Evolutionary conservation across 2,329 filamentous ascomycete species (phyloP).

Genomic region (Penicillium sp.): DNA sequence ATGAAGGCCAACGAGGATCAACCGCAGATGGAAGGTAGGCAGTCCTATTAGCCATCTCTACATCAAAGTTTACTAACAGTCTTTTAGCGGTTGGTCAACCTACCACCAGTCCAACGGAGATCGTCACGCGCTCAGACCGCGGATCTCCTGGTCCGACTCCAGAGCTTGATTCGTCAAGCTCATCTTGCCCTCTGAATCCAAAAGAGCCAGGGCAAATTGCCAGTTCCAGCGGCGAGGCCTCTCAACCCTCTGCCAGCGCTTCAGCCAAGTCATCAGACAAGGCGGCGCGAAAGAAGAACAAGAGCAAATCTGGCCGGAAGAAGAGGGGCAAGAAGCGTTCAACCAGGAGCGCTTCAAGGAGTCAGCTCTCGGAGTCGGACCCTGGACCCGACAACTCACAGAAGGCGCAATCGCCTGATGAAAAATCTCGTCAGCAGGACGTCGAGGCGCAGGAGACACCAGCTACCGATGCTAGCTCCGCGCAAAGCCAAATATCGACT

Average conservation of each 20-base stretch:
- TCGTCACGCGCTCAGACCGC: slow-evolving; percentile 1
- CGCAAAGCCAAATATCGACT: background rate
- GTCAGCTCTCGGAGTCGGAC: background rate
- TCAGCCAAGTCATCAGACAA: background rate
- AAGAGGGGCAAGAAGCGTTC: too few relatives aligned
- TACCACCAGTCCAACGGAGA: background rate
- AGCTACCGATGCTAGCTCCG: background rate
- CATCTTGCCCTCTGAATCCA: too few relatives aligned
- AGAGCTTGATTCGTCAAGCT: background rate
- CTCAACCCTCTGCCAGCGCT: background rate
- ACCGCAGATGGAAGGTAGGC: too few relatives aligned
- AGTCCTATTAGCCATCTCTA: background rate
- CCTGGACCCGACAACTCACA: background rate
- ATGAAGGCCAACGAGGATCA: too few relatives aligned
- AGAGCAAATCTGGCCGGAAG: background rate
- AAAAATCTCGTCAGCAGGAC: background rate
- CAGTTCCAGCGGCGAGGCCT: background rate
- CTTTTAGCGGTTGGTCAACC: background rate
- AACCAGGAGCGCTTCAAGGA: too few relatives aligned
- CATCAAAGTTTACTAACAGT: background rate
- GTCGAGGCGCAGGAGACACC: background rate
- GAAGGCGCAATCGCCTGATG: slow-evolving; percentile 2
- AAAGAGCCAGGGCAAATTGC: background rate
- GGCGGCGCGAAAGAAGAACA: background rate
- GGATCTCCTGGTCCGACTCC: background rate